Percentiles rank a stretch among this genome's conserved stretches.
phyloP scores from a whole-genome alignment of 139 green algal genomes.

The Gonium pectorale region DNA sequence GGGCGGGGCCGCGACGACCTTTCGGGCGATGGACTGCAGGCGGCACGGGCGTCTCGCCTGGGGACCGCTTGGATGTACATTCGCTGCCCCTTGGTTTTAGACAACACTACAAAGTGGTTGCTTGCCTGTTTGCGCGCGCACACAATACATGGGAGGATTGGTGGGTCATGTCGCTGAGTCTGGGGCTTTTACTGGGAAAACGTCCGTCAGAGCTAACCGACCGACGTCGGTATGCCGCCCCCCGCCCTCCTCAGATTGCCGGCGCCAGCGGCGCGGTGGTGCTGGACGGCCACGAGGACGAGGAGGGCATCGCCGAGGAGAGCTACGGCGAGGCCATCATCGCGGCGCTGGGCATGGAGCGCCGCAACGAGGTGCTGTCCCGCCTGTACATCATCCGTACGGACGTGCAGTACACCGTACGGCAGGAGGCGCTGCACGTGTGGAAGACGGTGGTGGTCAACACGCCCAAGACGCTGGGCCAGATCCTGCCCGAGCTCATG shows the following conservation, averaged over 20 bases:
- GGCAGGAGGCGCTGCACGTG: constrained; percentile 90
- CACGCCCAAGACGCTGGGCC: constrained; percentile 92
- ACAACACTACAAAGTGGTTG: too few relatives aligned
- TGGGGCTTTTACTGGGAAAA: too few relatives aligned
- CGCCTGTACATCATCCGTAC: constrained; percentile 85
- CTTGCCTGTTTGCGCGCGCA: too few relatives aligned
- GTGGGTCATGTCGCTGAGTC: too few relatives aligned
- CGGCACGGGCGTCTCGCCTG: too few relatives aligned
- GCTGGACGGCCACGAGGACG: constrained; percentile 87
- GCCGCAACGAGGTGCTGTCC: constrained; percentile 78
- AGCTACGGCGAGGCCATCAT: constrained; percentile 87
- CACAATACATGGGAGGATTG: too few relatives aligned
- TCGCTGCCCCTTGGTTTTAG: too few relatives aligned
- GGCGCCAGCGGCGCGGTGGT: constrained; percentile 91
- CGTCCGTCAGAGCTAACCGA: too few relatives aligned
- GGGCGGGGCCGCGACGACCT: too few relatives aligned
- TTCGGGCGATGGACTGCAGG: too few relatives aligned
- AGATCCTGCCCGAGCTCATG: constrained; percentile 93
- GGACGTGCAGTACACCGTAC: constrained; percentile 89
- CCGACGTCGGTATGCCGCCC: too few relatives aligned
- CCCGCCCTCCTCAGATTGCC: constrained; percentile 68
- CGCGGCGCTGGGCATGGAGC: constrained; percentile 60
- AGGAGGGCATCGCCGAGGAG: constrained; percentile 92
- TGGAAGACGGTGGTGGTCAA: constrained; percentile 98
- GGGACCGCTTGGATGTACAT: too few relatives aligned